Percentiles rank a stretch among this genome's conserved stretches.
phyloP scores from a whole-genome alignment of 192 early-diverging fungal genomes.

The Coemansia sp. region DNA sequence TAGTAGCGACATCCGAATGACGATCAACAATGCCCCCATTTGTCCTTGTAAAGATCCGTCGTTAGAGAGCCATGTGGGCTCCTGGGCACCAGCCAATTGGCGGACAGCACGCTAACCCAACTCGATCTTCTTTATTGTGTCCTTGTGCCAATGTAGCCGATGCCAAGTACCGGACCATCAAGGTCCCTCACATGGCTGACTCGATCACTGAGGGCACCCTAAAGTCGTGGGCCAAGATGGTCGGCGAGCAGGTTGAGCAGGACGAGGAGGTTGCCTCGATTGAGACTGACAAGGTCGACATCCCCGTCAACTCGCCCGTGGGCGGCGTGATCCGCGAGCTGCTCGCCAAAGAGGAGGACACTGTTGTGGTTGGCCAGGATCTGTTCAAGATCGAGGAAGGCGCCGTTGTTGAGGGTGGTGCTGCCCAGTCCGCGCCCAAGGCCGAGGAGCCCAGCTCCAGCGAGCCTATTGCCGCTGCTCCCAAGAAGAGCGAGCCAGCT shows the following conservation, averaged over 20 bases:
- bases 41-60: background rate
- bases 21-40: slow-evolving; percentile 8
- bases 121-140: slow-evolving; percentile 1
- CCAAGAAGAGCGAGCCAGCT: slow-evolving; percentile 43
- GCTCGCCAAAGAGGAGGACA: slow-evolving; percentile 86
- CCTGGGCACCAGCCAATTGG: background rate
- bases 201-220: slow-evolving; percentile 98
- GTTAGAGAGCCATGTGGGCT: background rate
- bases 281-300: slow-evolving; percentile 99
- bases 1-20: slow-evolving; percentile 17
- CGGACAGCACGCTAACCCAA: background rate
- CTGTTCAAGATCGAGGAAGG: slow-evolving; percentile 87
- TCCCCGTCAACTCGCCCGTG: slow-evolving; percentile 96
- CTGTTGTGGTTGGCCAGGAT: slow-evolving; percentile 87
- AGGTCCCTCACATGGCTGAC: slow-evolving; percentile 97
- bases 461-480: slow-evolving; percentile 38
- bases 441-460: slow-evolving; percentile 13
- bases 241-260: slow-evolving; percentile 91
- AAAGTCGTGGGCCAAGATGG: slow-evolving; percentile 94
- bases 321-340: slow-evolving; percentile 85
- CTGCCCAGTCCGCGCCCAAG: slow-evolving; percentile 52
- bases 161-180: slow-evolving; percentile 65
- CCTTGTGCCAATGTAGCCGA: slow-evolving; percentile 38
- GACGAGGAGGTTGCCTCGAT: slow-evolving; percentile 98
- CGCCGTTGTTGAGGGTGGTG: slow-evolving; percentile 49